Base-by-base conservation (phyloP, 1,284 basidiomycete genomes). In the Ceratobasidium sp. region DNA sequence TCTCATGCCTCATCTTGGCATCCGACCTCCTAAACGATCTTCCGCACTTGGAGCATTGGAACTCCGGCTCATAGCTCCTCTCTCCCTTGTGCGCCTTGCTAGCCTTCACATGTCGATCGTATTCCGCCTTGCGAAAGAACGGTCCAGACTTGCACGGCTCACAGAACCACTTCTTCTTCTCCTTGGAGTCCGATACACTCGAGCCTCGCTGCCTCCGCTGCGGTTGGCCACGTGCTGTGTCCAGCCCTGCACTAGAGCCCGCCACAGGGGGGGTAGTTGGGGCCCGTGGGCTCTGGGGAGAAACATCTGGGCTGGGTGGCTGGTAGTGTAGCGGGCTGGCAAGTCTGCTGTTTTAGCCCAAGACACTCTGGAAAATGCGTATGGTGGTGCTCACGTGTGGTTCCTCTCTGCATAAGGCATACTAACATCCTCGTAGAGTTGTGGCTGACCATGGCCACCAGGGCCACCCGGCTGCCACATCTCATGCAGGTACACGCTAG, bases 1-100 rank as follows among this genome's bases (percentile, higher is more conserved):
- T 64, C 59, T 63, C 61, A 22, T 74, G 71, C 39, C 71, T 24
- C 1, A 63, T 19, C 71, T 39, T 74, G 2, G 71, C 71, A 34
- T 74, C 71, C n/a, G 46, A 48, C 34, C 71, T 53, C 49, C 49
- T 74, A n/a, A 74, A 74, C 3, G 1, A 9, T 31, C 46, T 53
- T 7, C 49, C 59, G 19, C 71, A 74, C 24, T 54, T 53, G 9
- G 24, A 13, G 51, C 71, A 74, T 6, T 53, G 46, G 49, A 54
- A 46, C 13, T 34, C 37, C 19, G 58, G 58, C n/a, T 61, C 58
- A 19, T 41, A n/a, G n/a, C 58, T 54, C 13, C 51, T 46, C 9
- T 54, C 9, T 19, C 56, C 5, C 19, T 24, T 43, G 27, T 74
- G 71, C 16, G 34, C 37, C 22, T 41, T 54, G 49, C 46, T 41